Evolutionary conservation across 345 rosid species (phyloP).

Genomic region (Bruguiera sexangula): DNA sequence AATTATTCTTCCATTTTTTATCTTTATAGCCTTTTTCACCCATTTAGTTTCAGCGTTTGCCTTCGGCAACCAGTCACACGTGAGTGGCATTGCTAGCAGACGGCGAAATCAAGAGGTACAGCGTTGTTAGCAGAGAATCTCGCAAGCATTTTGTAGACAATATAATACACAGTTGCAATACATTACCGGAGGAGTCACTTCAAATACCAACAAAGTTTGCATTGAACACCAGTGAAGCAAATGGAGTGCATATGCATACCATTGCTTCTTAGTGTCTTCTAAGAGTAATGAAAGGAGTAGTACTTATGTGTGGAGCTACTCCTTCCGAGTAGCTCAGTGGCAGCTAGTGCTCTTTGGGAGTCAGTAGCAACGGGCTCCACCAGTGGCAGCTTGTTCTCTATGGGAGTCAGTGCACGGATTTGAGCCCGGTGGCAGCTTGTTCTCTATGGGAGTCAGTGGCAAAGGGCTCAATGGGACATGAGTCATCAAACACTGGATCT

Average conservation of each 20-base stretch:
- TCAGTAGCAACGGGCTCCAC: conserved; percentile 43
- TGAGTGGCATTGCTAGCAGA: too few relatives aligned
- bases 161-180: conserved; percentile 1
- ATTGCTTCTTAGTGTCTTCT: conserved; percentile 29
- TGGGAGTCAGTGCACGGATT: conserved; percentile 1
- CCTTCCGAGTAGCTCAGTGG: conserved; percentile 34
- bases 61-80: too few relatives aligned
- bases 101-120: too few relatives aligned
- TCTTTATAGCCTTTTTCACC: too few relatives aligned
- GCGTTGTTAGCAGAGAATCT: too few relatives aligned
- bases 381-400: neutral
- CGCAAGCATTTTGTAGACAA: too few relatives aligned
- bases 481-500: conserved; percentile 23
- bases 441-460: conserved; percentile 58
- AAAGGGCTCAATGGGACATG: conserved; percentile 38
- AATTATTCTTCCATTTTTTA: too few relatives aligned
- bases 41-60: too few relatives aligned
- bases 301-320: conserved; percentile 42
- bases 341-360: conserved; percentile 57
- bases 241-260: conserved; percentile 15
- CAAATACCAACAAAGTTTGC: conserved; percentile 5
- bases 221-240: neutral
- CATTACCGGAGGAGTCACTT: neutral
- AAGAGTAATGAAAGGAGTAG: conserved; percentile 52
- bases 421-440: conserved; percentile 46